A percentile compares a stretch with the other conserved stretches of the same genome.
These are phyloP conservation scores for Phoma sp. DNA, from an alignment of 2,329 filamentous ascomycete species.

Conservation along the genomic window DNA sequence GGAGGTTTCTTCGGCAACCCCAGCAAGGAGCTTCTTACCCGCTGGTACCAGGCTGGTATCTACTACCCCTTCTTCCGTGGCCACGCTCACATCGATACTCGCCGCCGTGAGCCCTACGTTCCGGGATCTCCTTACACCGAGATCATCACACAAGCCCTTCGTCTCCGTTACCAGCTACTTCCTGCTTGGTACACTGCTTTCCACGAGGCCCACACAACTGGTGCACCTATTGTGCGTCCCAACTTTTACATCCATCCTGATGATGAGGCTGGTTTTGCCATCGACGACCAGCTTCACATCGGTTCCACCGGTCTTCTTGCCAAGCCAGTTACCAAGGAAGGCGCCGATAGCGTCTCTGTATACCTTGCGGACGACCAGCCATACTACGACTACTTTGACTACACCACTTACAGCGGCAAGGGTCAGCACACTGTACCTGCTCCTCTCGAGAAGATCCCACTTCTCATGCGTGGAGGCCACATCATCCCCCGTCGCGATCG, in stretches of 20 bases:
- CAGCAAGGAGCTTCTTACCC: slow-evolving; percentile 84
- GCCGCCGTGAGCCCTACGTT: slow-evolving; percentile 91
- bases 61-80: slow-evolving; percentile 99
- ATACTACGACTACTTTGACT: slow-evolving; percentile 97
- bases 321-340: slow-evolving; percentile 86
- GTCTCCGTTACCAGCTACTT: slow-evolving; percentile 86
- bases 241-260: slow-evolving; percentile 92
- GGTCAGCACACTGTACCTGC: slow-evolving; percentile 77
- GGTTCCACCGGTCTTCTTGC: slow-evolving; percentile 88
- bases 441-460: slow-evolving; percentile 83
- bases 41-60: slow-evolving; percentile 96
- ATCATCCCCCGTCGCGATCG: slow-evolving; percentile 90
- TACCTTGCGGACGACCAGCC: slow-evolving; percentile 88
- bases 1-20: slow-evolving; percentile 99
- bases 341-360: slow-evolving; percentile 74
- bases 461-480: slow-evolving; percentile 92
- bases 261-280: slow-evolving; percentile 83
- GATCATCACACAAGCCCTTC: slow-evolving; percentile 87
- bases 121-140: slow-evolving; percentile 81
- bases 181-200: slow-evolving; percentile 98
- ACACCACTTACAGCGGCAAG: slow-evolving; percentile 74
- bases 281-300: slow-evolving; percentile 94
- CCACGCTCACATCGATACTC: slow-evolving; percentile 95
- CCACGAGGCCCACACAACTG: slow-evolving; percentile 82
- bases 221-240: slow-evolving; percentile 86